Evolutionary conservation across 2,329 filamentous ascomycete genomes (phyloP), one percentile per base, ranked within the genome.

Genomic region (Fusarium penzigii): DNA sequence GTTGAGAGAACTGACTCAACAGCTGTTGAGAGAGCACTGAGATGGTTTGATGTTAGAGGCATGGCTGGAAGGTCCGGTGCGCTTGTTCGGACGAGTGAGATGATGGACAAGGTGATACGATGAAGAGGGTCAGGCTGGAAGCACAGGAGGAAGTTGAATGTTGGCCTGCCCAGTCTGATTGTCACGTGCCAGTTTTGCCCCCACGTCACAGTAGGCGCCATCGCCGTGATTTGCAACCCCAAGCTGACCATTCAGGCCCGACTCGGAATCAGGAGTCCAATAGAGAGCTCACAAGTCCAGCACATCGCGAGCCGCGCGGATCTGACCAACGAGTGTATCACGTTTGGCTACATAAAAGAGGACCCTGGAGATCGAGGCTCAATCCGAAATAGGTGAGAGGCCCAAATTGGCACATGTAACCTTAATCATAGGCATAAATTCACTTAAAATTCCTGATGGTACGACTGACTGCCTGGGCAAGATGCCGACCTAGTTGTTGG

Each of bases 1-100:
- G 51, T 53, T 16, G 51, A 45, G 14, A 50, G 29, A 17, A 53
- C 47, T 29, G 50, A 32, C n/a, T 34, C 39, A 13, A 48, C 38
- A 39, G 50, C 46, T 42, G 9, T 44, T 29, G 39, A 48, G 29
- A 48, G 42, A 29, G 46, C 46, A 14, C 29, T 20, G 45, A 47
- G 39, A 34, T 47, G 29, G 17, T 42, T 29, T 20, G 39, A 34
- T n/a, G 45, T 47, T 14, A 42, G 39, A 34, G 39, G 45, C 45
- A 47, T 47, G 38, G 44, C 44, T 41, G 17, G 38, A n/a, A 34
- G 38, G 20, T 47, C 14, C 20, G 38, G 20, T 36, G 45, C 25
- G 39, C 32, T 47, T 41, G 45, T 47, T 47, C 29, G n/a, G 14
- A 40, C 17, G 16, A n/a, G 17, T 39, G 44, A 45, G 34, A 39